Conservation (phyloP, 1,284 basidiomycete species). For the Boletellus deceptivus region DNA sequence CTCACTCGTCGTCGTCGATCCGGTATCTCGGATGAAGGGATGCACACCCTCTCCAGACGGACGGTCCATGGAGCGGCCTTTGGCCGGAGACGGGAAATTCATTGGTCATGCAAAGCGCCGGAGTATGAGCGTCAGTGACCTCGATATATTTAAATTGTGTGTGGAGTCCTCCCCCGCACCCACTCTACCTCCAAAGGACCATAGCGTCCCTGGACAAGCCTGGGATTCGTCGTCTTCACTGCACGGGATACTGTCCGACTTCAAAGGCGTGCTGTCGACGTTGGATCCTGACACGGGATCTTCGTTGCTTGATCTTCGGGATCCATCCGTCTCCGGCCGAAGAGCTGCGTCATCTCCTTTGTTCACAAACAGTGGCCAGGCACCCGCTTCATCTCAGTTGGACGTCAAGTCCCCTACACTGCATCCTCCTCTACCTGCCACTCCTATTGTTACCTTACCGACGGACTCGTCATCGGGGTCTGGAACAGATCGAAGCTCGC, state of each 20-base stretch:
- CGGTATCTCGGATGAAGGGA: constrained; percentile 36
- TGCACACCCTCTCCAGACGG: constrained; percentile 24
- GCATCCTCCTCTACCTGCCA: constrained; percentile 19
- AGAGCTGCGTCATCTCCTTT: constrained; percentile 34
- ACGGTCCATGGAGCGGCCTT: constrained; percentile 27
- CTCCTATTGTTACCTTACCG: constrained; percentile 37
- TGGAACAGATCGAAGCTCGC: constrained; percentile 18
- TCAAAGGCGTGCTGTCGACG: constrained; percentile 65
- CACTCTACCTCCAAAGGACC: constrained; percentile 36
- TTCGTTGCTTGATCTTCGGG: constrained; percentile 55
- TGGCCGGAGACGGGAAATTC: constrained; percentile 25
- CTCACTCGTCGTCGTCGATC: constrained; percentile 56
- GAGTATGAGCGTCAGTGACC: constrained; percentile 73
- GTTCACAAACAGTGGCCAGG: constrained; percentile 18
- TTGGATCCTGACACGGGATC: constrained; percentile 53
- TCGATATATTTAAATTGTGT: constrained; percentile 53
- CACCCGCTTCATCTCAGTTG: constrained; percentile 11
- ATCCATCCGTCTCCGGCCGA: constrained; percentile 58
- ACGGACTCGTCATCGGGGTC: constrained; percentile 34
- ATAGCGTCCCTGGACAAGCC: constrained; percentile 27
- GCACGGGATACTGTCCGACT: constrained; percentile 62
- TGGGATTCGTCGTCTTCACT: constrained; percentile 52
- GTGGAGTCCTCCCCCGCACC: constrained; percentile 37
- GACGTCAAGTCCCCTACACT: constrained; percentile 25
- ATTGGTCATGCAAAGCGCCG: constrained; percentile 51